Base-by-base conservation (phyloP, 1,139 yeast genomes). In the Ashbya aceris region DNA sequence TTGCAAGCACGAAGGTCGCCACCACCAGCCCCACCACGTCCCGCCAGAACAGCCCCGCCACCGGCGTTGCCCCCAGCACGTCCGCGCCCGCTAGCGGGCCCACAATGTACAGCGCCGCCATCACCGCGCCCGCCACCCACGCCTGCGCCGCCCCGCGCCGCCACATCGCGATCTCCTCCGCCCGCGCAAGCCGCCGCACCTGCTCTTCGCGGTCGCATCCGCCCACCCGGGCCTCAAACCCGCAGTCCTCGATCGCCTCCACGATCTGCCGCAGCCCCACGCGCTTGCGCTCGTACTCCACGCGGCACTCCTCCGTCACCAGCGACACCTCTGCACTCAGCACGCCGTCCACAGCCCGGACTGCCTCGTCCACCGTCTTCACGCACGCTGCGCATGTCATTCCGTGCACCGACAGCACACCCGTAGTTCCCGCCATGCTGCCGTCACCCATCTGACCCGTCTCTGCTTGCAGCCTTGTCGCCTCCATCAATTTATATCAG, bases 371-470 rank as follows among this genome's bases (percentile, higher is more conserved):
- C 20, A 87, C 76, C 1, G 89, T 68, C 0, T 80, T 71, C 1
- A 80, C 74, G 58, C 96, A 87, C 1, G 93, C 76, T 7, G 91
- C 83, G 56, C 96, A 87, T 1, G 96, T 85, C 96, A 87, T 87
- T 7, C 95, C 95, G 20, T 55, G 52, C 2, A 79, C 65, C 1
- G 33, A 30, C 3, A 51, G 14, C 10, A 31, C 28, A 2, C 36
- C 43, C 9, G 13, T 8, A 10, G 30, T 14, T 30, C 30, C 27
- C 23, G 23, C 23, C 23, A 17, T 17, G 23, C 23, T 17, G 3
- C 23, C 23, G 23, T 17, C 6, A 6, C 23, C 23, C 23, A 17
- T 17, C 23, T 6, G 23, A 17, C 5, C 23, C 23, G 6, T 17
- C 23, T 17, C 23, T 17, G 23, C 23, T 6, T 17, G 5, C 3